Conservation (phyloP, 768 basidiomycete genomes). For the Leucocoprinus birnbaumii region DNA sequence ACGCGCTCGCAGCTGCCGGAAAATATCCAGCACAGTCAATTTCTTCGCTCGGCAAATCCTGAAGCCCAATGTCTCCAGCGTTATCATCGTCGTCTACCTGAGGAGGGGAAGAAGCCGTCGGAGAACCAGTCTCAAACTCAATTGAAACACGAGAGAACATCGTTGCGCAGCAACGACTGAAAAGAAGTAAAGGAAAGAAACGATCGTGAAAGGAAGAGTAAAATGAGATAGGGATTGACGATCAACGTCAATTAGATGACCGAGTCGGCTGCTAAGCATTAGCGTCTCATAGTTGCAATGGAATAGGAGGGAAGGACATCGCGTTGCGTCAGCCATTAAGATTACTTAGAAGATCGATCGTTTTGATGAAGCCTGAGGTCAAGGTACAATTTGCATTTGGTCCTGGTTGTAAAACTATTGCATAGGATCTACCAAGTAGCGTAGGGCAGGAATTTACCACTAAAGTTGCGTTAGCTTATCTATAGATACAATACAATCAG, state of each 20-base stretch:
- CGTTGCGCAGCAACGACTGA: not conserved
- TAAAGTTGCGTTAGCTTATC: too few relatives aligned
- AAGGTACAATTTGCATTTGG: not conserved
- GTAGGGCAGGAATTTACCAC: constrained; percentile 79
- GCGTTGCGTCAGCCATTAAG: not conserved
- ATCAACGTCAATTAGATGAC: constrained; percentile 1
- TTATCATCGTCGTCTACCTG: constrained; percentile 1
- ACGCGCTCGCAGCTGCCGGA: not conserved
- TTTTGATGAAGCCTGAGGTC: not conserved
- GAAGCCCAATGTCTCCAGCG: not conserved
- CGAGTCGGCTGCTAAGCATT: not conserved
- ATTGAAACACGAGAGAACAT: constrained; percentile 10
- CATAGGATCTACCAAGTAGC: constrained; percentile 51
- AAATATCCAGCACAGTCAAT: not conserved
- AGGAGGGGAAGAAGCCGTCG: not conserved
- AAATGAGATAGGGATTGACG: not conserved
- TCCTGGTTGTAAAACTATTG: not conserved
- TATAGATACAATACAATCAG: too few relatives aligned
- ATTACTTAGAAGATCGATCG: not conserved
- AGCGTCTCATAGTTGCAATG: not conserved
- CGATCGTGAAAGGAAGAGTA: not conserved
- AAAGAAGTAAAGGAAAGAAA: not conserved
- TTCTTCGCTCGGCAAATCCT: not conserved
- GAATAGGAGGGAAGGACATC: not conserved
- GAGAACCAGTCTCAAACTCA: constrained; percentile 5